Evolutionary conservation across 176 grass and related monocot genomes (phyloP).

Genomic region (Zizania latifolia): DNA sequence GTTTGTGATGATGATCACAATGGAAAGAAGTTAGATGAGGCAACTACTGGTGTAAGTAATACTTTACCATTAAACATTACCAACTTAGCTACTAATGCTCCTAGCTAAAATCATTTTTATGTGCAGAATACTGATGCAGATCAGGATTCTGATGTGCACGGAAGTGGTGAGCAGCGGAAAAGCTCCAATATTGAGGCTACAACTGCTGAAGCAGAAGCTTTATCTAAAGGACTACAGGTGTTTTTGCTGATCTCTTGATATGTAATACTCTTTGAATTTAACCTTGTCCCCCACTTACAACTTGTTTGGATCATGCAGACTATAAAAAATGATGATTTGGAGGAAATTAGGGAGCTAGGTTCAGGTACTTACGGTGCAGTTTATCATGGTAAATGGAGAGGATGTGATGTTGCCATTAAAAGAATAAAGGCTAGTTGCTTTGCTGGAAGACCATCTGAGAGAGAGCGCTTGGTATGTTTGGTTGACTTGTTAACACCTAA

Average conservation of each 20-base stretch:
- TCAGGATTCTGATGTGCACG: conserved; percentile 39
- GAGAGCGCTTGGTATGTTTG: conserved; percentile 71
- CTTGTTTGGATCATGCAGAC: conserved; percentile 52
- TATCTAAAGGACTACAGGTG: conserved; percentile 82
- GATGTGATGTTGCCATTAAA: conserved; percentile 97
- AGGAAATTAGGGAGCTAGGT: conserved; percentile 94
- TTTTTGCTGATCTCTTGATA: conserved; percentile 9
- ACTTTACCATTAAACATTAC: conserved; percentile 22
- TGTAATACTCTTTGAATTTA: conserved; percentile 24
- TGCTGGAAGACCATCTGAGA: conserved; percentile 80
- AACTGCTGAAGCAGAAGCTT: conserved; percentile 76
- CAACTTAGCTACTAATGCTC: background rate
- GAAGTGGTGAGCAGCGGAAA: conserved; percentile 37
- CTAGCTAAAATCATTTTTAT: conserved; percentile 31
- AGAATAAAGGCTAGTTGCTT: conserved; percentile 99
- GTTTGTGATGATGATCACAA: conserved; percentile 27
- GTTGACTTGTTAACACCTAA: conserved; percentile 10
- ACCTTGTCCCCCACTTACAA: conserved; percentile 16
- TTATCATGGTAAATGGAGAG: conserved; percentile 96
- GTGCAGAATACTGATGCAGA: conserved; percentile 30
- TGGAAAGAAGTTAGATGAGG: conserved; percentile 45
- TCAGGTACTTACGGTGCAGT: conserved; percentile 92
- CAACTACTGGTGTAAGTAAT: conserved; percentile 43
- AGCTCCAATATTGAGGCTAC: conserved; percentile 72
- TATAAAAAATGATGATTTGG: conserved; percentile 94